phyloP scores from a whole-genome alignment of 2,329 filamentous ascomycete species.

The Sphaerulina vaccinii region DNA sequence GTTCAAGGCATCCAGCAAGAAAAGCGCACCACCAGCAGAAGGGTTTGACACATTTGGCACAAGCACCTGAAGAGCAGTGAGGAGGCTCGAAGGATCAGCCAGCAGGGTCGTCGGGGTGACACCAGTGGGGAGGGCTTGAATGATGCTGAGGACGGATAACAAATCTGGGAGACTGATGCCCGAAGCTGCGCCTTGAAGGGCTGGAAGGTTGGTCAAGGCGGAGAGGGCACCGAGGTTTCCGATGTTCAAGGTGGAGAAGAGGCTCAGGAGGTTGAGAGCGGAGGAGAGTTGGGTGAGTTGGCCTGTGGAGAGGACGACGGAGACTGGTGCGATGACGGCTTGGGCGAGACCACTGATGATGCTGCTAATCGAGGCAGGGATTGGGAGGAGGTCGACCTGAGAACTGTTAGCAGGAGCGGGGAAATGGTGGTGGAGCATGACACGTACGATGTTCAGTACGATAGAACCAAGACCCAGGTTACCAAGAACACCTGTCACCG shows the following conservation, averaged over 20 bases:
- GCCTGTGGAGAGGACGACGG: conserved; percentile 8
- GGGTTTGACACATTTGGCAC: conserved; percentile 8
- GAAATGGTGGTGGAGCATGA: background rate
- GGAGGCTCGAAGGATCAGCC: conserved; percentile 10
- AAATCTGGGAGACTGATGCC: conserved; percentile 17
- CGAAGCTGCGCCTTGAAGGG: conserved; percentile 15
- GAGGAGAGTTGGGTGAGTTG: conserved; percentile 13
- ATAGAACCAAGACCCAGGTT: conserved; percentile 14
- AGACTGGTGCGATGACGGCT: conserved; percentile 10
- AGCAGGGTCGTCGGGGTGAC: conserved; percentile 7
- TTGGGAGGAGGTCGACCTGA: conserved; percentile 14
- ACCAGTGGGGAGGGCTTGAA: background rate
- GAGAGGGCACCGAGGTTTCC: conserved; percentile 15
- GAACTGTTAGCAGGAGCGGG: background rate
- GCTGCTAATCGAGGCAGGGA: conserved; percentile 10
- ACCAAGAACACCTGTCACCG: conserved; percentile 9
- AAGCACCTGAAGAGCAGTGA: conserved; percentile 7
- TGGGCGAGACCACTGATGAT: conserved; percentile 12
- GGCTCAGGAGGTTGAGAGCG: conserved; percentile 18
- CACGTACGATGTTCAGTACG: conserved; percentile 17
- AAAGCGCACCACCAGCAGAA: conserved; percentile 7
- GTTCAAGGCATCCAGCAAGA: conserved; percentile 17
- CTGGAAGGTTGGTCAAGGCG: conserved; percentile 16
- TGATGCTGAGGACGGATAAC: conserved; percentile 13
- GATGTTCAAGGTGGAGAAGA: conserved; percentile 17